phyloP scores from a whole-genome alignment of 352 stramenopile genomes.

The Pythium aphanidermatum region DNA sequence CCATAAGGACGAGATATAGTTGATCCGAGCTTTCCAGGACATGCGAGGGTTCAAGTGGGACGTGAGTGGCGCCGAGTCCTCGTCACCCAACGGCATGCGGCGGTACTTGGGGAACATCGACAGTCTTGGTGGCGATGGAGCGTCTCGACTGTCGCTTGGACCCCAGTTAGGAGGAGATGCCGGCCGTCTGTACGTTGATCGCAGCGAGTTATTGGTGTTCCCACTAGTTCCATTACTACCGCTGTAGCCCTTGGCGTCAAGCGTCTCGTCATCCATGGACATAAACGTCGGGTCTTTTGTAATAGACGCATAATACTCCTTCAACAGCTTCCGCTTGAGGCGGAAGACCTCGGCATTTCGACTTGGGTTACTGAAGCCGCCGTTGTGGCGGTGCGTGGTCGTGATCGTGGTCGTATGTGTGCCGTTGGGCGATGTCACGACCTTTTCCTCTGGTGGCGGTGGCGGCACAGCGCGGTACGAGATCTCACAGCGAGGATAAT shows the following conservation, averaged over 20 bases:
- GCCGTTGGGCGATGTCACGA: slow-evolving; percentile 43
- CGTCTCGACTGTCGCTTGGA: background rate
- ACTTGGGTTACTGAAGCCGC: slow-evolving; percentile 68
- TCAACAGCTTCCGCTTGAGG: slow-evolving; percentile 55
- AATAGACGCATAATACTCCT: slow-evolving; percentile 38
- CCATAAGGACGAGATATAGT: slow-evolving; percentile 69
- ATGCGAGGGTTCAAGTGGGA: slow-evolving; percentile 30
- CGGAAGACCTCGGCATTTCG: slow-evolving; percentile 62
- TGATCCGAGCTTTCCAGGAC: slow-evolving; percentile 46
- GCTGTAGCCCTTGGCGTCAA: background rate
- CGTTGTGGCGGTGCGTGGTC: slow-evolving; percentile 50
- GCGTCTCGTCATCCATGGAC: slow-evolving; percentile 14
- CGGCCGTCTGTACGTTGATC: slow-evolving; percentile 18
- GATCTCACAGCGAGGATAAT: slow-evolving; percentile 64
- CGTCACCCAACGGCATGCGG: slow-evolving; percentile 33
- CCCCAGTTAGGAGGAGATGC: slow-evolving; percentile 10
- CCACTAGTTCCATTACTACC: too few relatives aligned
- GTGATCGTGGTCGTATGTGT: slow-evolving; percentile 41
- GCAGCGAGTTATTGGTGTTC: background rate
- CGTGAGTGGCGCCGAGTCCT: slow-evolving; percentile 38
- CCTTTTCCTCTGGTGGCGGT: slow-evolving; percentile 42
- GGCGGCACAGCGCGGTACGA: slow-evolving; percentile 56
- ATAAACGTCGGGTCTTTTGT: slow-evolving; percentile 19
- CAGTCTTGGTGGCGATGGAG: slow-evolving; percentile 1
- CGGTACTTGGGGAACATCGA: slow-evolving; percentile 42